Conservation (phyloP, 345 rosid species). For the Syzygium grande region DNA sequence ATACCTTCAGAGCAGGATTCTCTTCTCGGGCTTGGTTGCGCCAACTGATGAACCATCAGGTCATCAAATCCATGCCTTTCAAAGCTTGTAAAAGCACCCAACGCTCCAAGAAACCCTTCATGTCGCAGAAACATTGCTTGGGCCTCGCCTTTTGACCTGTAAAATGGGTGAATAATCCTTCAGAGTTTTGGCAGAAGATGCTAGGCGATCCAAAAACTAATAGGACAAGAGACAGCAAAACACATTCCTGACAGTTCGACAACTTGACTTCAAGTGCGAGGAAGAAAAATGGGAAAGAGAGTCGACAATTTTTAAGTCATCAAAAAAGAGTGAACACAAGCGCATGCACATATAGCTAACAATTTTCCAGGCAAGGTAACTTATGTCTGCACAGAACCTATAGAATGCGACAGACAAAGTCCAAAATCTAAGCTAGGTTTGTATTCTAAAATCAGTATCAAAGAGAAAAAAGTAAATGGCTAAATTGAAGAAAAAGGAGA, state of each 20-base stretch:
- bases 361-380: neutral
- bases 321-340: neutral
- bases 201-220: neutral
- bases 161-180: neutral
- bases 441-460: neutral
- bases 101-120: slow-evolving; percentile 86
- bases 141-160: slow-evolving; percentile 89
- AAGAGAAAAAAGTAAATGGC: neutral
- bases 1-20: slow-evolving; percentile 10
- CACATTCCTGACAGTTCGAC: neutral
- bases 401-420: neutral
- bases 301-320: neutral
- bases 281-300: neutral
- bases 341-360: neutral
- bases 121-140: slow-evolving; percentile 77
- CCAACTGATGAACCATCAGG: slow-evolving; percentile 1
- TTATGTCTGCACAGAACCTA: neutral
- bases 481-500: neutral
- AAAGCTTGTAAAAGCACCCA: slow-evolving; percentile 67
- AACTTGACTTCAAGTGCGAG: neutral
- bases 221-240: neutral
- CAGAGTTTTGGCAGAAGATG: neutral
- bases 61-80: slow-evolving; percentile 19
- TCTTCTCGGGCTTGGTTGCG: neutral
- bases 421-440: neutral